phyloP scores from a whole-genome alignment of 169 alveolate genomes.

The Eimeria brunetti region DNA sequence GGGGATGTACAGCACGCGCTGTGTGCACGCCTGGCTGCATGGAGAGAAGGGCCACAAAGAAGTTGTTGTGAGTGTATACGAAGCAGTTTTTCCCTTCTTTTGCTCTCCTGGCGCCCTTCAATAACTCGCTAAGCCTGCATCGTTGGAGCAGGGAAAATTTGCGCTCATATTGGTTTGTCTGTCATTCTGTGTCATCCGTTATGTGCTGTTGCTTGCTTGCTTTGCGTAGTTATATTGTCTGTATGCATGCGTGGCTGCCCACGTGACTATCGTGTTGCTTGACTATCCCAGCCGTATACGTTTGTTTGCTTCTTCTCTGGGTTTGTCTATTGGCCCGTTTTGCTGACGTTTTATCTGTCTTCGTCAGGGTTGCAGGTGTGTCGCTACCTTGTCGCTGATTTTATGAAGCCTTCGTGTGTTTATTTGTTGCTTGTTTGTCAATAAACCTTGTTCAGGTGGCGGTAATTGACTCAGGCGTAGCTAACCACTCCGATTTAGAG shows the following conservation, averaged over 20 bases:
- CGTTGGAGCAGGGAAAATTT: not conserved
- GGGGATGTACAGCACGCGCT: slow-evolving; percentile 46
- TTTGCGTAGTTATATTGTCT: not conserved
- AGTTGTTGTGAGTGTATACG: slow-evolving; percentile 37
- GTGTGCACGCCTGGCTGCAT: slow-evolving; percentile 63
- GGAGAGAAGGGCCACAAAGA: slow-evolving; percentile 64
- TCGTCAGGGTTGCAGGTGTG: not conserved
- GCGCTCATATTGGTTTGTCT: not conserved
- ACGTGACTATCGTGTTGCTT: not conserved
- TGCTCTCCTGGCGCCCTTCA: not conserved
- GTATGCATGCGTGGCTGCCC: not conserved
- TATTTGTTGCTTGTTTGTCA: not conserved
- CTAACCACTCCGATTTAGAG: slow-evolving; percentile 25
- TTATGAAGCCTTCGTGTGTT: not conserved
- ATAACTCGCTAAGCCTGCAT: not conserved
- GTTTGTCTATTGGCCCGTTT: not conserved
- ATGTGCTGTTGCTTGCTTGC: not conserved
- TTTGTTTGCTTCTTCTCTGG: not conserved
- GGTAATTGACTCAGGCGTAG: slow-evolving; percentile 55
- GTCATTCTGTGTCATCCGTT: not conserved
- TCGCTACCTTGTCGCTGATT: not conserved
- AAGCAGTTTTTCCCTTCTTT: no score
- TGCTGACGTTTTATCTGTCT: not conserved
- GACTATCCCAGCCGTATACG: not conserved
- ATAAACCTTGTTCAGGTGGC: slow-evolving; percentile 43